Evolutionary conservation across 2,329 filamentous ascomycete genomes (phyloP).

Genomic region (Penicillium sp.): DNA sequence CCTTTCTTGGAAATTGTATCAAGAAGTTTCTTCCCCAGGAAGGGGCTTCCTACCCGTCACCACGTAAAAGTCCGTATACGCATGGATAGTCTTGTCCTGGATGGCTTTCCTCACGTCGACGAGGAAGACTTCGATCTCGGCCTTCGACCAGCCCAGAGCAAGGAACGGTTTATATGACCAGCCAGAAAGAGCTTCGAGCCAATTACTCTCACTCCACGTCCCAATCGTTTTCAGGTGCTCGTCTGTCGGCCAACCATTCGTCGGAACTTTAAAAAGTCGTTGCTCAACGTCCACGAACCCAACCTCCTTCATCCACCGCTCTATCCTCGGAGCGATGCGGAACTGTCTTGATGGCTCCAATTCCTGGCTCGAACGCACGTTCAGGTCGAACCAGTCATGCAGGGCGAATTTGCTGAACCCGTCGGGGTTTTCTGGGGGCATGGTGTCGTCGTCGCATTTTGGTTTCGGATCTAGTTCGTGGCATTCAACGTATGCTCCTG

Average conservation of each 20-base stretch:
- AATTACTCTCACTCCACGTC: slow-evolving; percentile 49
- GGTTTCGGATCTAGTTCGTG: slow-evolving; percentile 47
- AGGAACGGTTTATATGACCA: slow-evolving; percentile 46
- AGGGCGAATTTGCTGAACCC: slow-evolving; percentile 40
- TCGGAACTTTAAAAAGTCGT: slow-evolving; percentile 52
- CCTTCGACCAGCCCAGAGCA: slow-evolving; percentile 43
- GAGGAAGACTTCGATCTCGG: slow-evolving; percentile 48
- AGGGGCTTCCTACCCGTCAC: slow-evolving; percentile 39
- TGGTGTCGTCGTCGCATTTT: slow-evolving; percentile 55
- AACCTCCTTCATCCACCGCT: slow-evolving; percentile 54
- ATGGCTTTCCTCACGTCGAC: slow-evolving; percentile 44
- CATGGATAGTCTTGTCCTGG: slow-evolving; percentile 41
- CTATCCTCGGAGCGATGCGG: slow-evolving; percentile 54
- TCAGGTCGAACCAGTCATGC: slow-evolving; percentile 49
- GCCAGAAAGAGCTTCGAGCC: slow-evolving; percentile 44
- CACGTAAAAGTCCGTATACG: slow-evolving; percentile 42
- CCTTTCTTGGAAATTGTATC: not conserved
- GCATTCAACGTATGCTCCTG: slow-evolving; percentile 54
- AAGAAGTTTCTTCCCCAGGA: slow-evolving; percentile 18
- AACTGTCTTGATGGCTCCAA: slow-evolving; percentile 47
- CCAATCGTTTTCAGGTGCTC: slow-evolving; percentile 49
- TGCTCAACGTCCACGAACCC: slow-evolving; percentile 60
- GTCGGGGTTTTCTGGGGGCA: slow-evolving; percentile 46
- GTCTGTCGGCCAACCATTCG: slow-evolving; percentile 53
- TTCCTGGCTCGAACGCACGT: slow-evolving; percentile 45